A percentile compares a stretch with the other conserved stretches of the same genome.
Evolutionary conservation across 441 rosid species (phyloP).

Genomic region (California macrophylla): DNA sequence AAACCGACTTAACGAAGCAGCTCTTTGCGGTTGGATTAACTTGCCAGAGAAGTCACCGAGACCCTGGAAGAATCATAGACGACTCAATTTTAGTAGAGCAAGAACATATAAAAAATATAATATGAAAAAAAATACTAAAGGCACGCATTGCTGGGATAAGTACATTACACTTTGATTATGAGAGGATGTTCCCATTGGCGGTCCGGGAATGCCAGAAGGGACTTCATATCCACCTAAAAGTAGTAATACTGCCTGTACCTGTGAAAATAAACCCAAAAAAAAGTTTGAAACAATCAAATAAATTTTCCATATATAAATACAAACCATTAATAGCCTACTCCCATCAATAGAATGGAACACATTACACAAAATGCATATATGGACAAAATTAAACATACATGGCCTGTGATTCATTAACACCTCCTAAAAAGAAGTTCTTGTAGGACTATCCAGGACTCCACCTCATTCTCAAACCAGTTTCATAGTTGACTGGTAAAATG

Average conservation of each 20-base stretch:
- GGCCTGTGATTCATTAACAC: neutral
- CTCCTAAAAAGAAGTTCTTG: neutral
- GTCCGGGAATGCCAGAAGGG: slow-evolving; percentile 22
- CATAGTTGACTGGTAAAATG: neutral
- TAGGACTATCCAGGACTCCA: neutral
- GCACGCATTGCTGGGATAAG: neutral
- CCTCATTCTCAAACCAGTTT: neutral
- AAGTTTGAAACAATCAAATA: neutral
- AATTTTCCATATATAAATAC: neutral
- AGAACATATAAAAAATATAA: neutral
- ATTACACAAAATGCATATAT: neutral
- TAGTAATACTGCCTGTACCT: slow-evolving; percentile 29
- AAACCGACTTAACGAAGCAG: slow-evolving; percentile 26
- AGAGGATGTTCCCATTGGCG: slow-evolving; percentile 19
- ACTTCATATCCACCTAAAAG: slow-evolving; percentile 27
- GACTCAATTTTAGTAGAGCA: neutral
- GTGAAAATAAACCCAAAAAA: neutral
- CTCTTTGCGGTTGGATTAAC: slow-evolving; percentile 25
- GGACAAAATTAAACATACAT: neutral
- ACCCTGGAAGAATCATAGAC: slow-evolving; percentile 22
- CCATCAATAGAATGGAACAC: neutral
- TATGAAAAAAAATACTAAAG: neutral
- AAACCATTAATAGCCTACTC: neutral
- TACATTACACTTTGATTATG: slow-evolving; percentile 17
- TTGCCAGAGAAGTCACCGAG: slow-evolving; percentile 25